A percentile compares a stretch with the other conserved stretches of the same genome.
Conservation (phyloP, 2,329 filamentous ascomycete species). For the Pseudogymnoascus sp. region DNA sequence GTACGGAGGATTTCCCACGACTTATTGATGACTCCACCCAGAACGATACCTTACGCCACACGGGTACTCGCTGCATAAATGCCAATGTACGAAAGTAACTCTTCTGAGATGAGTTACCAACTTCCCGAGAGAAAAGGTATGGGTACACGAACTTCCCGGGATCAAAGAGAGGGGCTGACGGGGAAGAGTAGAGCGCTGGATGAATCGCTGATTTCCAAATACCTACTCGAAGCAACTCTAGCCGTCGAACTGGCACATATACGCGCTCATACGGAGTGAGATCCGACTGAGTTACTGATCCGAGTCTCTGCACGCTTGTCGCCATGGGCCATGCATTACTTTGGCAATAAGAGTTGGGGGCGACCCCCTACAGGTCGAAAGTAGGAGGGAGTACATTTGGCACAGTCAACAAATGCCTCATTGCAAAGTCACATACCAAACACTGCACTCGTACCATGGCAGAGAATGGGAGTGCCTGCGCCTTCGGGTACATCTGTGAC, state of each 20-base stretch:
- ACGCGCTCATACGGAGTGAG: background rate
- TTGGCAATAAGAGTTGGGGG: constrained; percentile 5
- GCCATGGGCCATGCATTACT: background rate
- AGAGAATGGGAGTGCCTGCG: constrained; percentile 1
- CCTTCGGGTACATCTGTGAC: background rate
- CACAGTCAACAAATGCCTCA: constrained; percentile 2
- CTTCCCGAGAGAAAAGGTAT: background rate
- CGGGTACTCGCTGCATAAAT: background rate
- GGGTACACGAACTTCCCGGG: background rate
- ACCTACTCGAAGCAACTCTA: background rate
- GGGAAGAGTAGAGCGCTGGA: background rate
- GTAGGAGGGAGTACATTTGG: background rate
- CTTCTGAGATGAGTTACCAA: background rate
- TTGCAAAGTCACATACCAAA: background rate
- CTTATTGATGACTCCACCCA: constrained; percentile 4
- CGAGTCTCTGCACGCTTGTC: background rate
- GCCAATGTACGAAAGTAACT: background rate
- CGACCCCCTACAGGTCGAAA: background rate
- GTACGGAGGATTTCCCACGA: background rate
- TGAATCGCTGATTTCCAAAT: constrained; percentile 2
- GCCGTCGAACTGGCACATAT: background rate
- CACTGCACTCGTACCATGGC: background rate
- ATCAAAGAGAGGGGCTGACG: constrained; percentile 4
- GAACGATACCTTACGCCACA: background rate
- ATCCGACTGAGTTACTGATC: background rate